Evolutionary conservation across 129 eudicot genomes (phyloP).

Genomic region (Chrysanthemum makinoi): DNA sequence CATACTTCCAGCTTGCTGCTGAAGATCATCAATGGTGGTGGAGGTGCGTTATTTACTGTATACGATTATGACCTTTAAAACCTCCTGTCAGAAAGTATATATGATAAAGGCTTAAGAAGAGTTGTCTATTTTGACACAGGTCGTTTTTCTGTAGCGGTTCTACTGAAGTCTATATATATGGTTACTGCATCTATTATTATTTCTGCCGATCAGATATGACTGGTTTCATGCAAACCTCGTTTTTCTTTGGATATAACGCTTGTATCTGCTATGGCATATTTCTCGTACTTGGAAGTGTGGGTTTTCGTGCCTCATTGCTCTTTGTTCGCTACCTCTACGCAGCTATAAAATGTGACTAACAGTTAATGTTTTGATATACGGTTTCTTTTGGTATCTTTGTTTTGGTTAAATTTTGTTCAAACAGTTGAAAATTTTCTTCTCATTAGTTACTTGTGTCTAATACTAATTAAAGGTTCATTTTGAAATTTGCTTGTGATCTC

Average conservation of each 20-base stretch:
- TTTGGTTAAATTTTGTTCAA: too few species aligned
- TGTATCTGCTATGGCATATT: neutral
- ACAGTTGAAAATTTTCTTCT: too few species aligned
- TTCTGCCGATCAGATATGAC: neutral
- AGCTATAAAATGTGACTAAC: neutral
- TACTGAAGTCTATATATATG: neutral
- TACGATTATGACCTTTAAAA: too few species aligned
- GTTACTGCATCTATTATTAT: slow-evolving; percentile 1
- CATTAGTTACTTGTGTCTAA: too few species aligned
- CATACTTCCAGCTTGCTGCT: slow-evolving; percentile 78
- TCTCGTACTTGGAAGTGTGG: neutral
- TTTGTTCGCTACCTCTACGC: neutral
- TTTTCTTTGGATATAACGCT: slow-evolving; percentile 9
- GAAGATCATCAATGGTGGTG: slow-evolving; percentile 53
- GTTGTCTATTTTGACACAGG: neutral
- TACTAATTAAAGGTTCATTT: too few species aligned
- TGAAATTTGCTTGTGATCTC: too few species aligned
- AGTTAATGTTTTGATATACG: too few species aligned
- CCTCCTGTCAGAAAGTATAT: too few species aligned
- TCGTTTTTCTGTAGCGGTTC: neutral
- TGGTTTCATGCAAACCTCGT: slow-evolving; percentile 6
- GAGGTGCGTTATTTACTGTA: slow-evolving; percentile 8
- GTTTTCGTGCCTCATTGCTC: neutral
- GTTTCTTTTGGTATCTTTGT: too few species aligned
- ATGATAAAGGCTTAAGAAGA: too few species aligned